A percentile compares a stretch with the other conserved stretches of the same genome.
phyloP scores from a whole-genome alignment of 179 eudicot genomes.

The Silene coronaria region DNA sequence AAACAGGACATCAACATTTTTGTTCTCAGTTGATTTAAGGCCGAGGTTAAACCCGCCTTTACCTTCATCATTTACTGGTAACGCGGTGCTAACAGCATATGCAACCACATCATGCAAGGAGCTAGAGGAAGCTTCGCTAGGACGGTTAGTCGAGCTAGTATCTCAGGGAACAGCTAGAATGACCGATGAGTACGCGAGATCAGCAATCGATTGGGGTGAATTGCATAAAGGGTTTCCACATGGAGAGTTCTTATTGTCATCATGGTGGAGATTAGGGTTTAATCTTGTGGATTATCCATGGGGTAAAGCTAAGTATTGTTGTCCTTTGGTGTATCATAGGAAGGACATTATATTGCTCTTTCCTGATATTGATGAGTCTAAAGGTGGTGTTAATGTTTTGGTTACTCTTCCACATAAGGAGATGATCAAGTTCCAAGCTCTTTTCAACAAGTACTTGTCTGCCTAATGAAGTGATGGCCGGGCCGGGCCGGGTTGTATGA shows the following conservation, averaged over 20 bases:
- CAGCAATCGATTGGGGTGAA: conserved; percentile 84
- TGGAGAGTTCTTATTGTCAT: conserved; percentile 75
- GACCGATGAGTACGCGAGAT: conserved; percentile 71
- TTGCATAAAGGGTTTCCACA: conserved; percentile 65
- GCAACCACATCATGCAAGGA: conserved; percentile 47
- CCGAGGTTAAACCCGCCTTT: conserved; percentile 52
- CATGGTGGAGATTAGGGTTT: conserved; percentile 94
- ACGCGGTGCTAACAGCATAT: conserved; percentile 67
- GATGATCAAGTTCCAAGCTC: conserved; percentile 49
- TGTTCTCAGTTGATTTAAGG: conserved; percentile 66
- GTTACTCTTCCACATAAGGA: conserved; percentile 73
- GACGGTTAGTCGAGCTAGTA: conserved; percentile 50
- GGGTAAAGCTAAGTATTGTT: conserved; percentile 81
- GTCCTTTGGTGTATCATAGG: conserved; percentile 70
- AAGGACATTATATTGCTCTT: conserved; percentile 76
- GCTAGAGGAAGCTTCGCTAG: conserved; percentile 43
- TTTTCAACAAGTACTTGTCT: conserved; percentile 37
- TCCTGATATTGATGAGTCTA: conserved; percentile 48
- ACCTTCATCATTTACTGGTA: conserved; percentile 52
- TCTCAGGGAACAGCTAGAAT: conserved; percentile 52
- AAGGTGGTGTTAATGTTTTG: conserved; percentile 61
- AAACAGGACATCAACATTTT: conserved; percentile 43
- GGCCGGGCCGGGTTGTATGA: background rate
- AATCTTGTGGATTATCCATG: conserved; percentile 66
- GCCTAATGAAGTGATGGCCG: background rate